A percentile compares a stretch with the other conserved stretches of the same genome.
Conservation (phyloP, 2,329 filamentous ascomycete species). For the Raffaelea albimanens region DNA sequence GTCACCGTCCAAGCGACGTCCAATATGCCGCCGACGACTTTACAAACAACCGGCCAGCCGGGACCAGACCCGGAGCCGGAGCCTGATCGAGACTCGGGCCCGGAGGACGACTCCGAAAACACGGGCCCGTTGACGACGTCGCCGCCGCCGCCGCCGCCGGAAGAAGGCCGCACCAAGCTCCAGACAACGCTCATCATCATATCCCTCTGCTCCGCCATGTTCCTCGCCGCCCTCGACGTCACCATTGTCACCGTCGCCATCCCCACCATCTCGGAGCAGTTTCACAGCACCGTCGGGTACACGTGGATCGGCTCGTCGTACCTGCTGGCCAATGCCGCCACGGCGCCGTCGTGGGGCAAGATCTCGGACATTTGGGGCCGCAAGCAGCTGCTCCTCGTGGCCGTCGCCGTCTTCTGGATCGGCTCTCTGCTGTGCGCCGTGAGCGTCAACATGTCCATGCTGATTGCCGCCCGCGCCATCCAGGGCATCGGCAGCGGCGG, state of each 20-base stretch:
- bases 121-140: too few relatives aligned
- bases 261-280: conserved; percentile 48
- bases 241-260: conserved; percentile 54
- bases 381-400: conserved; percentile 40
- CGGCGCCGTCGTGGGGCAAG: conserved; percentile 62
- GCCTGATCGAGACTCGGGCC: too few relatives aligned
- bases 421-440: conserved; percentile 40
- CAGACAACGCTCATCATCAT: conserved; percentile 26
- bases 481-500: conserved; percentile 45
- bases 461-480: conserved; percentile 37
- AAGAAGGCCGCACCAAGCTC: conserved; percentile 19
- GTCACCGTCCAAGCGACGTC: too few relatives aligned
- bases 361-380: conserved; percentile 49
- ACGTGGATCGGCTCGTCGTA: conserved; percentile 72
- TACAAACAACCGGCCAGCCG: too few relatives aligned
- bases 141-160: conserved; percentile 12
- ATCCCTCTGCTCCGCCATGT: conserved; percentile 29
- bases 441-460: conserved; percentile 32
- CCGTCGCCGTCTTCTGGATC: conserved; percentile 39
- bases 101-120: too few relatives aligned
- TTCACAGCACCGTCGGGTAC: conserved; percentile 57
- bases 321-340: conserved; percentile 58
- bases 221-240: conserved; percentile 38
- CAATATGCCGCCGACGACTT: too few relatives aligned
- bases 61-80: too few relatives aligned